Conservation (phyloP, 306 rosid species). For the Medicago ruthenica region DNA sequence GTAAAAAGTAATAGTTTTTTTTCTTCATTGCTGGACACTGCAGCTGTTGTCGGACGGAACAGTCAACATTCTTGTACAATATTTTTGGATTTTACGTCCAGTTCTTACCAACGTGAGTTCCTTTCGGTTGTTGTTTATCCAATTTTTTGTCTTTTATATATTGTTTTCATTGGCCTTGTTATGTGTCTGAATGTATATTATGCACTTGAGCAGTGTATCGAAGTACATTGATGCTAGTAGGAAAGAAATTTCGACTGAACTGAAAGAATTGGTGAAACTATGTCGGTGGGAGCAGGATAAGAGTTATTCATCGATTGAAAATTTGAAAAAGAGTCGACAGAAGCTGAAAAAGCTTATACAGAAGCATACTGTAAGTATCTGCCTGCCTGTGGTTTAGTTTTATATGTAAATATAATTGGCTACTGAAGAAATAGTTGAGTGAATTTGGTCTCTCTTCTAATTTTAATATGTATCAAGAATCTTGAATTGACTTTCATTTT, state of each 20-base stretch:
- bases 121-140: constrained; percentile 3
- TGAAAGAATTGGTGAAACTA: constrained; percentile 66
- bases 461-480: not conserved
- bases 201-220: constrained; percentile 58
- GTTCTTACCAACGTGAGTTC: constrained; percentile 83
- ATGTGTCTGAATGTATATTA: constrained; percentile 12
- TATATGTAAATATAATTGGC: not conserved
- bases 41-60: constrained; percentile 58
- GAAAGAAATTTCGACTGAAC: constrained; percentile 62
- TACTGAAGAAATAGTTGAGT: not conserved
- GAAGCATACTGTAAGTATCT: constrained; percentile 74
- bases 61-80: constrained; percentile 65
- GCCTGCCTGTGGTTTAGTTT: not conserved
- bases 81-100: constrained; percentile 83
- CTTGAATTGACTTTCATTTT: not conserved
- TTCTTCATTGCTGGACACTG: constrained; percentile 39
- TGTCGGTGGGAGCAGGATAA: constrained; percentile 76
- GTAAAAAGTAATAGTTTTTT: not conserved
- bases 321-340: constrained; percentile 66
- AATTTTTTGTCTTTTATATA: constrained; percentile 17
- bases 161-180: not conserved
- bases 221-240: constrained; percentile 63
- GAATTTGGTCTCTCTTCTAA: not conserved
- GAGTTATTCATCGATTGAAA: constrained; percentile 61
- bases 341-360: constrained; percentile 82